Conservation (phyloP, 2,329 filamentous ascomycete genomes). For the Fusarium succisae region DNA sequence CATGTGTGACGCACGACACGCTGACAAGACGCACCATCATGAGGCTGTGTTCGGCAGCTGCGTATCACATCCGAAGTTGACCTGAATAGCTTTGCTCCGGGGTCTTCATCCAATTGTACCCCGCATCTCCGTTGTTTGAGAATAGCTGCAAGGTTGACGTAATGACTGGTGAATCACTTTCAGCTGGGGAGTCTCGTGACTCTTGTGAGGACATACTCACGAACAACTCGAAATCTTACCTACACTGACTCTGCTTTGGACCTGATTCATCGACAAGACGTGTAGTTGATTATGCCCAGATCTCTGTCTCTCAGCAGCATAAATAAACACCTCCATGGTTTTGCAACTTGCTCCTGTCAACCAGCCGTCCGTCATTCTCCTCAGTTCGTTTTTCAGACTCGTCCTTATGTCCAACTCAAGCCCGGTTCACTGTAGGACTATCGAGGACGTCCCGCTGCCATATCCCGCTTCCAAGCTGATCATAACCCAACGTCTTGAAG, state of each 20-base stretch:
- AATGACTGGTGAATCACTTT: constrained; percentile 29
- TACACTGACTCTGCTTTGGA: not conserved
- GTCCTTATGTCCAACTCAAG: constrained; percentile 36
- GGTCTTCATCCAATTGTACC: not conserved
- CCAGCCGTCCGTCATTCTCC: not conserved
- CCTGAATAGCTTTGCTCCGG: not conserved
- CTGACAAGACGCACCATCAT: not conserved
- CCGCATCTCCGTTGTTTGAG: not conserved
- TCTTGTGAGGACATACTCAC: constrained; percentile 10
- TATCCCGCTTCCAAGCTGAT: constrained; percentile 56
- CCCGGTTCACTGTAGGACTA: constrained; percentile 36
- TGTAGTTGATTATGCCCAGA: constrained; percentile 13
- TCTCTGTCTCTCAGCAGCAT: not conserved
- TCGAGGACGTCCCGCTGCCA: constrained; percentile 51
- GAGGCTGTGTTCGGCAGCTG: not conserved
- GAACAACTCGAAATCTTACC: not conserved
- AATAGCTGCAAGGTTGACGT: constrained; percentile 7
- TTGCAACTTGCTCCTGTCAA: not conserved
- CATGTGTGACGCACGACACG: constrained; percentile 20
- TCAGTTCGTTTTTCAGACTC: not conserved
- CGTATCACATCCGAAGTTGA: constrained; percentile 14
- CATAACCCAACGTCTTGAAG: constrained; percentile 54
- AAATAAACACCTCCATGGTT: constrained; percentile 3
- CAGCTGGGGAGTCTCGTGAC: not conserved
- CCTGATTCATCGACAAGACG: constrained; percentile 19